Evolutionary conservation across 495 filamentous ascomycete species (phyloP).

Genomic region (Penicillium roqueforti): DNA sequence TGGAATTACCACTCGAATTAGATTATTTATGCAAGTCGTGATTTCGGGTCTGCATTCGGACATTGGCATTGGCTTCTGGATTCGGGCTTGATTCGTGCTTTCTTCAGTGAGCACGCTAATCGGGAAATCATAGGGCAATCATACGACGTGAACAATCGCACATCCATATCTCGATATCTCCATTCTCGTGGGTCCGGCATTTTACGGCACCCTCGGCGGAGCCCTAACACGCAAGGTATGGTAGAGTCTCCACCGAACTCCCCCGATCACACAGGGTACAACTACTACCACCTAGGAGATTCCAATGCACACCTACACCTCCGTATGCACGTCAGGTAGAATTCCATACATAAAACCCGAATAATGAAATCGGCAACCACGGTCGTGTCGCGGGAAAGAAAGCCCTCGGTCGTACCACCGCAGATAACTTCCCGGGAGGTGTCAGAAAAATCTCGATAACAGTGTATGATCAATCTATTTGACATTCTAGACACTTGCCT

Average conservation of each 20-base stretch:
- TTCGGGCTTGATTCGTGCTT: neutral
- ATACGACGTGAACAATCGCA: neutral
- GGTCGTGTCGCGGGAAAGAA: neutral
- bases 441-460: slow-evolving; percentile 2
- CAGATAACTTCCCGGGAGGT: neutral
- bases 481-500: no score
- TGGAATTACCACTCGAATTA: slow-evolving; percentile 14
- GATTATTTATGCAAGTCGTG: neutral
- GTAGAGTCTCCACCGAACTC: slow-evolving; percentile 22
- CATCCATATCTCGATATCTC: neutral
- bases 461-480: neutral
- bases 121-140: neutral
- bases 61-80: neutral
- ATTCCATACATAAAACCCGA: slow-evolving; percentile 12
- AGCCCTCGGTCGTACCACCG: neutral
- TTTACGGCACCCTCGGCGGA: slow-evolving; percentile 4
- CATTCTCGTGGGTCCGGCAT: slow-evolving; percentile 3
- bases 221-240: slow-evolving; percentile 15
- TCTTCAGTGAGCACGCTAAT: neutral
- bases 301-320: slow-evolving; percentile 18
- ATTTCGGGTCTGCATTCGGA: slow-evolving; percentile 2
- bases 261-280: no score
- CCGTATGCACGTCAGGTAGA: slow-evolving; percentile 28
- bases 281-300: no score
- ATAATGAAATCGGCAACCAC: neutral